Evolutionary conservation across 2,329 filamentous ascomycete genomes (phyloP).

Genomic region (Stachybotrys chlorohalonatus): DNA sequence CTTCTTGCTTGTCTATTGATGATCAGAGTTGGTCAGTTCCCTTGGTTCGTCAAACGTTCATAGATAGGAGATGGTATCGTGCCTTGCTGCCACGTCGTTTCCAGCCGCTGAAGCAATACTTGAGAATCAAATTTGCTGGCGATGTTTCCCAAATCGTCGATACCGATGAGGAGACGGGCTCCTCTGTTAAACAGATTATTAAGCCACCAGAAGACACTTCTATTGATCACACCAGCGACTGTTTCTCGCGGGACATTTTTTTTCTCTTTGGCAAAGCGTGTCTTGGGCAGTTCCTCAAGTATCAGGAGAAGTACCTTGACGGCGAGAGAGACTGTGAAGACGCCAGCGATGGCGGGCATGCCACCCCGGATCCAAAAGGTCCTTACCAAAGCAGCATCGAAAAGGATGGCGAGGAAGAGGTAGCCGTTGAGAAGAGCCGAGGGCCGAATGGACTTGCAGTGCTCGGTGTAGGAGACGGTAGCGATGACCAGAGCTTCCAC

Average conservation of each 20-base stretch:
- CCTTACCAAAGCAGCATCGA: constrained; percentile 21
- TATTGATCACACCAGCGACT: constrained; percentile 20
- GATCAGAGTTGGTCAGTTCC: not conserved
- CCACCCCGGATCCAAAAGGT: constrained; percentile 22
- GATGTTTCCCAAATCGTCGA: constrained; percentile 15
- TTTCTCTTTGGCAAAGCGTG: constrained; percentile 6
- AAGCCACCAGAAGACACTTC: constrained; percentile 27
- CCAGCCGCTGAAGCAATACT: constrained; percentile 8
- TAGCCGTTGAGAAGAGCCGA: constrained; percentile 21
- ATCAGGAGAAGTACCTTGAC: constrained; percentile 18
- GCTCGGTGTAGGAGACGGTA: constrained; percentile 22
- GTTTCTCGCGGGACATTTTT: constrained; percentile 16
- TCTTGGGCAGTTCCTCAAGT: constrained; percentile 22
- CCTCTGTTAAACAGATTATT: constrained; percentile 19
- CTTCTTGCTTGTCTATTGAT: constrained; percentile 7
- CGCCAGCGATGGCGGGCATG: constrained; percentile 11
- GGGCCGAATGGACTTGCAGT: constrained; percentile 19
- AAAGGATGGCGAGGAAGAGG: constrained; percentile 20
- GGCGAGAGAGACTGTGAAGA: constrained; percentile 16
- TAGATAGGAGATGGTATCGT: not conserved
- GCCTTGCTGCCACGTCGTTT: constrained; percentile 14
- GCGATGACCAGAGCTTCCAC: constrained; percentile 16
- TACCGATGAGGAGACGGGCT: constrained; percentile 10
- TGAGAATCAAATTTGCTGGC: constrained; percentile 17
- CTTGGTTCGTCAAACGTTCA: not conserved